Evolutionary conservation across 2,329 filamentous ascomycete genomes (phyloP), one percentile per base, ranked within the genome.

Genomic region (Neophaeococcomyces mojaviensis): DNA sequence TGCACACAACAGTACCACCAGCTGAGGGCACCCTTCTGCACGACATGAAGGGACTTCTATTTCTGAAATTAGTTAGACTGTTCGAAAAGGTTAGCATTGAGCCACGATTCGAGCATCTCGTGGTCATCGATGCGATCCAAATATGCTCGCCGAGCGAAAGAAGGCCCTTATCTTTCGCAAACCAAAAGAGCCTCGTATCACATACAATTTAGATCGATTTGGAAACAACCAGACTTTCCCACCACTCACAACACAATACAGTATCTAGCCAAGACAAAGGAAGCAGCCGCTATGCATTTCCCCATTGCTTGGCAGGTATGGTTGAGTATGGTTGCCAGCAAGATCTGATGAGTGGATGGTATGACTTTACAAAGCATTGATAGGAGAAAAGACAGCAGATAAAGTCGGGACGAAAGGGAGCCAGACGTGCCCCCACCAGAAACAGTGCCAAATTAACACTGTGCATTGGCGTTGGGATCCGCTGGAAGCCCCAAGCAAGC

Each of bases 201-300:
- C 33, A 9, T 4, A 18, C 26, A 31, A 32, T 16, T n/a, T 18
- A 28, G 33, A 44, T 13, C 41, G 37, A 16, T 44, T 13, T 16
- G 10, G 15, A 24, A 44, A 12, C 26, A 31, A 15, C 4, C n/a
- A 8, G 19, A 13, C 20, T n/a, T 16, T 28, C 33, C 18, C 3
- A 30, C 41, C 41, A 44, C 19, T 44, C 26, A 22, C 20, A 20
- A 36, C 16, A 22, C 32, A 22, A 44, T 22, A 20, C 32, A 36
- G 37, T 44, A 44, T 44, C 41, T 44, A 4, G 32, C 41, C 41
- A 44, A 44, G 40, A 16, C 10, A 6, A 6, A 39, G 37, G 37
- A 3, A 9, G n/a, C 26, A 3, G 6, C 37, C 35, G 6, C 12
- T 19, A 20, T 22, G 35, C 13, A 24, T 15, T 24, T 24, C 10